A percentile compares a stretch with the other conserved stretches of the same genome.
Evolutionary conservation across 1,284 basidiomycete genomes (phyloP).

Genomic region (Sutorius eximius): DNA sequence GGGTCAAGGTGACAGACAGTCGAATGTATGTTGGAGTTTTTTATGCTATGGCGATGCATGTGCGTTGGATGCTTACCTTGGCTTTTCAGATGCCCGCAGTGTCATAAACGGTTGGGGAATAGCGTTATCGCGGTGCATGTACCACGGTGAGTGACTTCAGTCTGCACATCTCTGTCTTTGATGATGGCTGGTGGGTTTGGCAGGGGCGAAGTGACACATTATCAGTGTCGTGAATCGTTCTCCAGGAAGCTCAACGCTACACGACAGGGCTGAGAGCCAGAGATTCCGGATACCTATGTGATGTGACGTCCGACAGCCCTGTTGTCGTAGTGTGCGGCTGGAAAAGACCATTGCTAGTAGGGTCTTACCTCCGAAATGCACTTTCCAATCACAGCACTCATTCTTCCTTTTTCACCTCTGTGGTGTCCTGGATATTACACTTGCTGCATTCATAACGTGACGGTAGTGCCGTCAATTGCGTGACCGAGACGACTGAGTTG

Average conservation of each 20-base stretch:
- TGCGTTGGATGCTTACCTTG: not conserved
- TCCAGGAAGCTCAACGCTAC: constrained; percentile 51
- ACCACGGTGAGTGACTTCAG: constrained; percentile 57
- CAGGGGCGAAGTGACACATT: constrained; percentile 92
- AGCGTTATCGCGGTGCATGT: constrained; percentile 94
- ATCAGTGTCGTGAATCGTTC: constrained; percentile 88
- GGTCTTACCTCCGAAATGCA: too few relatives aligned
- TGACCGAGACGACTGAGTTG: too few relatives aligned
- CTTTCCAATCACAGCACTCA: too few relatives aligned
- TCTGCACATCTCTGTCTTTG: not conserved
- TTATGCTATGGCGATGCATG: not conserved
- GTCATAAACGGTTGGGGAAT: constrained; percentile 91
- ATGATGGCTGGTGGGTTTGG: not conserved
- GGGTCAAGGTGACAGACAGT: constrained; percentile 90
- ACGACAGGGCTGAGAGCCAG: constrained; percentile 12
- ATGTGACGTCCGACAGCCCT: too few relatives aligned
- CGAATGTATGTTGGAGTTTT: constrained; percentile 65
- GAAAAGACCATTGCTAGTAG: too few relatives aligned
- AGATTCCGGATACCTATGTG: not conserved
- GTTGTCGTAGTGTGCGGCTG: not conserved
- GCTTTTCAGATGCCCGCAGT: constrained; percentile 81
- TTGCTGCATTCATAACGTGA: too few relatives aligned
- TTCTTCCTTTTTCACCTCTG: too few relatives aligned
- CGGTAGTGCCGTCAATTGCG: too few relatives aligned
- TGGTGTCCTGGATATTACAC: too few relatives aligned